Base-by-base conservation (phyloP, 495 filamentous ascomycete species). In the Tuber calosporum region DNA sequence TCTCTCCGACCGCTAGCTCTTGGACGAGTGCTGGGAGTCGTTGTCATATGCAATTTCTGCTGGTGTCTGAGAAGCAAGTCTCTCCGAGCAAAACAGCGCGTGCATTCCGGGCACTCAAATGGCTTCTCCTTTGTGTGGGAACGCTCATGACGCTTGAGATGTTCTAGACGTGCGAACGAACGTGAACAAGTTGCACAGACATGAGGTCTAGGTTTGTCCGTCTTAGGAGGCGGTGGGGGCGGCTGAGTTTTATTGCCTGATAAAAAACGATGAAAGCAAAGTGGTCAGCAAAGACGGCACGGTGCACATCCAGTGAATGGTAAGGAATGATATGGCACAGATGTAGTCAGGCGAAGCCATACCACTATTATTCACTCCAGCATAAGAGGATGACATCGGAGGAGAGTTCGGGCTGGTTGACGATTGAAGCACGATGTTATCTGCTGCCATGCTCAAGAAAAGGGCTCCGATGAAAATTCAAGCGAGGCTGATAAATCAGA, bases 81-180 rank as follows among this genome's bases (percentile, higher is more conserved):
- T 73, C 95, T 88, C 43, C 95, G 89, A 41, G 95, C 95, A 85
- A 99, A 99, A 86, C 95, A 98, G 81, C 95, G 85, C 34, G 92
- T 86, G 82, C 95, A 99, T 82, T 98, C 93, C 37, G 94, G 94
- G 77, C 95, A 99, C 82, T 97, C 94, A 81, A 99, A 99, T 2
- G 95, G 95, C 85, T 99, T 99, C 82, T 99, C 95, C 82, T 99
- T 99, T 17, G 95, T 99, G 80, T 99, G 95, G 30, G 95, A 98
- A 66, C 95, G 90, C 86, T 99, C 95, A 84, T 99, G 95, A 67
- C 95, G 91, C 85, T 99, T 99, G 74, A 99, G 85, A 84, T 99
- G 95, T 84, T 99, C 95, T 78, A 99, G 84, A 73, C 95, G 89
- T 72, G 95, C 95, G 82, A 99, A 99, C 4, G 92, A 97, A 72